Percentiles rank a stretch among this genome's conserved stretches.
Conservation (phyloP, 2,329 filamentous ascomycete species). For the Apiospora aurea region DNA sequence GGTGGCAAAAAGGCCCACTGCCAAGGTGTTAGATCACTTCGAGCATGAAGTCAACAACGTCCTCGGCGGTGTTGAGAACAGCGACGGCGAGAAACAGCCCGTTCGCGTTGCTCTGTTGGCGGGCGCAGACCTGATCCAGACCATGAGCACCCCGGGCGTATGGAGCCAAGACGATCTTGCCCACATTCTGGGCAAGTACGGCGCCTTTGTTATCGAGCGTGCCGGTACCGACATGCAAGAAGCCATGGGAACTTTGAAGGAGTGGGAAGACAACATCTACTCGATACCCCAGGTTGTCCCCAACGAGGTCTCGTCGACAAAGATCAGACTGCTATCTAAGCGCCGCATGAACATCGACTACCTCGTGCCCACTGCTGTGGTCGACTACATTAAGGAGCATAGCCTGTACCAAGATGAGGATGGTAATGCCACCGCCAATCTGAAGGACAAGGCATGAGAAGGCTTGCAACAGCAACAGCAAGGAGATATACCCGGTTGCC, state of each 20-base stretch:
- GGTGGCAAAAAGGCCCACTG: slow-evolving; percentile 65
- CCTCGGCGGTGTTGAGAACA: slow-evolving; percentile 74
- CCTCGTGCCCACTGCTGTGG: slow-evolving; percentile 75
- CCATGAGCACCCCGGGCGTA: slow-evolving; percentile 75
- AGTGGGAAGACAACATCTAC: slow-evolving; percentile 85
- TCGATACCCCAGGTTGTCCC: slow-evolving; percentile 89
- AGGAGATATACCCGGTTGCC: background rate
- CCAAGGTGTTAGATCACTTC: slow-evolving; percentile 89
- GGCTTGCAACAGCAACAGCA: background rate
- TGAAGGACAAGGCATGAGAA: slow-evolving; percentile 37
- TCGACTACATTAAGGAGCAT: slow-evolving; percentile 75
- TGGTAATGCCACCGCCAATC: slow-evolving; percentile 31
- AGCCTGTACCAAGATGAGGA: slow-evolving; percentile 59
- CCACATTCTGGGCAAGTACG: slow-evolving; percentile 84
- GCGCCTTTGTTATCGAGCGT: slow-evolving; percentile 83
- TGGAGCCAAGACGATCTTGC: slow-evolving; percentile 88
- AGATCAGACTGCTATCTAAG: slow-evolving; percentile 82
- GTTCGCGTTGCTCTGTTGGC: slow-evolving; percentile 83
- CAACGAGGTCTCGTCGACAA: slow-evolving; percentile 82
- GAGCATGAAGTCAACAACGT: slow-evolving; percentile 87
- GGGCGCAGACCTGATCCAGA: slow-evolving; percentile 78
- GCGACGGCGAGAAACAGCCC: slow-evolving; percentile 68
- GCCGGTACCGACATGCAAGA: slow-evolving; percentile 89
- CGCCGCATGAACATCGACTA: slow-evolving; percentile 85
- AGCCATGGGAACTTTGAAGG: slow-evolving; percentile 80